Evolutionary conservation across 2,329 filamentous ascomycete genomes (phyloP).

Genomic region (Hypoxylon sp.): DNA sequence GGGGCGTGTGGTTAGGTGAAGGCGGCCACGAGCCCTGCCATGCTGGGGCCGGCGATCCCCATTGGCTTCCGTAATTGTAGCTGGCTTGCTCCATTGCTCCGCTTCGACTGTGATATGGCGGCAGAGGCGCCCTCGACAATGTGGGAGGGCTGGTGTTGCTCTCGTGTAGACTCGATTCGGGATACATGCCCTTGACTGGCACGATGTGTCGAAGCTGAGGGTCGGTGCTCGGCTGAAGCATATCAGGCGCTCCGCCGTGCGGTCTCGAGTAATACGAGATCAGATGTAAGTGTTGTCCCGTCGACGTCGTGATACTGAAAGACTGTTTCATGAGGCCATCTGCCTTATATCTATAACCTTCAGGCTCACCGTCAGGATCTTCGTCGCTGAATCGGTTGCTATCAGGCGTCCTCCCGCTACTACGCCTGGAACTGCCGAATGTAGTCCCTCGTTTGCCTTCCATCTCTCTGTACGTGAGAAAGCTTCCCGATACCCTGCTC

Average conservation of each 20-base stretch:
- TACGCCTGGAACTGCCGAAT: conserved; percentile 70
- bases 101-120: conserved; percentile 55
- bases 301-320: conserved; percentile 96
- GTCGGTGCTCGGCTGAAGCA: conserved; percentile 86
- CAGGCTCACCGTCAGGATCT: conserved; percentile 85
- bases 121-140: conserved; percentile 80
- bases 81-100: conserved; percentile 49
- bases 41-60: conserved; percentile 55
- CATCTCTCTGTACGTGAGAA: conserved; percentile 98
- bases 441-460: conserved; percentile 93
- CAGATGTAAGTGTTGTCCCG: conserved; percentile 89
- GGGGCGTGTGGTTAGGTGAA: conserved; percentile 57
- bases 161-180: conserved; percentile 93
- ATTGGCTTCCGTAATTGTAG: conserved; percentile 51
- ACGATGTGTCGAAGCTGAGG: conserved; percentile 82
- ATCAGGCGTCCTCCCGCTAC: conserved; percentile 82
- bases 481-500: conserved; percentile 95
- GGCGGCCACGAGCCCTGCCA: conserved; percentile 53
- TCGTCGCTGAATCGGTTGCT: conserved; percentile 85
- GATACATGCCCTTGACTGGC: conserved; percentile 94
- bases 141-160: conserved; percentile 82
- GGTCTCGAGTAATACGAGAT: conserved; percentile 96
- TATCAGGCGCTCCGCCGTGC: conserved; percentile 75
- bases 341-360: conserved; percentile 93
- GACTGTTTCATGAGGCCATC: conserved; percentile 99